Evolutionary conservation across 2,329 filamentous ascomycete genomes (phyloP), one percentile per base, ranked within the genome.

Genomic region (Diplodia mutila): DNA sequence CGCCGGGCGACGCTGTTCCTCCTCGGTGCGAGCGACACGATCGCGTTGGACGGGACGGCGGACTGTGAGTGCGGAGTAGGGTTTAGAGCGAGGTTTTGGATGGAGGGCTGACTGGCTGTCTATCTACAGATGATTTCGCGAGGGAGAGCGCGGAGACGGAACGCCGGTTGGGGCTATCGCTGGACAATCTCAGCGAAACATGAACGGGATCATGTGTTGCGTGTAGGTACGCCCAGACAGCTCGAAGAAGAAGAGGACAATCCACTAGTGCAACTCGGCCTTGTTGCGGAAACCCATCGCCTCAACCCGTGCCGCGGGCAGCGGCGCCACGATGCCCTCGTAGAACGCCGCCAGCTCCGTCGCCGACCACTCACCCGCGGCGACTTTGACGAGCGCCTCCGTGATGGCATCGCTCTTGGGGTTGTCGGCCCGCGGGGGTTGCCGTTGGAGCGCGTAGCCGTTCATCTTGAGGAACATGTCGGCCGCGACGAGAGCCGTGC

Each of bases 381-480:
- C 6, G 9, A 27, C 48, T 14, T 51, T 51, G 4, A 49, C 46
- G 21, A 21, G 46, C 46, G 46, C 46, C n/a, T 51, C 21, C 21
- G 3, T 16, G 4, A 51, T 12, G 4, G 6, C 2, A 14, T 51
- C 21, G 21, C 25, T 25, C 2, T 23, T 25, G 8, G 21, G 3
- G 25, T 51, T 11, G 11, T 1, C 4, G 21, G n/a, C 46, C n/a
- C n/a, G n/a, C 11, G 21, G 46, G 18, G 46, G 46, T 21, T 21
- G 4, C 21, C 46, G 8, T 23, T 49, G 46, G 21, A 49, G 3
- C 6, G 46, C 46, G 11, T 49, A 49, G 8, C 74, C 72, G 51
- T 76, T 76, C 34, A 75, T 71, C 64, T 70, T 72, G 29, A 76
- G 67, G 37, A 77, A 76, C 70, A 75, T 73, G 61, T 75, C 7